Evolutionary conservation across 345 rosid species (phyloP).

Genomic region (Eucalyptus cloeziana): DNA sequence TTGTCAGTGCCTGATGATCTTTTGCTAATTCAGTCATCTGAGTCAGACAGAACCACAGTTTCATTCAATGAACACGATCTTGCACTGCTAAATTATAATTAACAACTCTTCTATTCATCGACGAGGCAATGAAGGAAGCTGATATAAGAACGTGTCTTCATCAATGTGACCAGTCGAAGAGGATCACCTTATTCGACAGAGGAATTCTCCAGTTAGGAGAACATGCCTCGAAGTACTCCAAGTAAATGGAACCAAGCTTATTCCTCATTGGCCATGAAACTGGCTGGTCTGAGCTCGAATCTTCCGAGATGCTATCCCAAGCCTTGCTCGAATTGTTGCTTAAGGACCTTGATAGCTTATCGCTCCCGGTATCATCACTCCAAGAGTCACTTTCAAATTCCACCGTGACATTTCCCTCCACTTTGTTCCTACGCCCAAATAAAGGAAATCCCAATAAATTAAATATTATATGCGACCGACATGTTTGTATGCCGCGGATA

Average conservation of each 20-base stretch:
- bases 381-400: constrained; percentile 49
- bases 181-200: constrained; percentile 39
- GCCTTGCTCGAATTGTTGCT: constrained; percentile 49
- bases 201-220: constrained; percentile 59
- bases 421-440: constrained; percentile 11
- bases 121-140: neutral
- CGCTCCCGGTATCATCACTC: constrained; percentile 57
- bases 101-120: neutral
- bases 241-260: constrained; percentile 40
- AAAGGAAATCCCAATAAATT: neutral
- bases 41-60: neutral
- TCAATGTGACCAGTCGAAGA: neutral
- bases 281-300: constrained; percentile 37
- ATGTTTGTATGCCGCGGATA: neutral
- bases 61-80: neutral
- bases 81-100: neutral
- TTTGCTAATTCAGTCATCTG: constrained; percentile 42
- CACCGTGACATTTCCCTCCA: constrained; percentile 9
- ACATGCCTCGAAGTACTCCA: constrained; percentile 47
- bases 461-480: neutral
- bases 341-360: constrained; percentile 42
- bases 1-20: constrained; percentile 26
- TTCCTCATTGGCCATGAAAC: constrained; percentile 8
- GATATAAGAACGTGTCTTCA: neutral
- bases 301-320: constrained; percentile 58